Evolutionary conservation across 768 basidiomycete genomes (phyloP).

Genomic region (Boletus rubescentipes): DNA sequence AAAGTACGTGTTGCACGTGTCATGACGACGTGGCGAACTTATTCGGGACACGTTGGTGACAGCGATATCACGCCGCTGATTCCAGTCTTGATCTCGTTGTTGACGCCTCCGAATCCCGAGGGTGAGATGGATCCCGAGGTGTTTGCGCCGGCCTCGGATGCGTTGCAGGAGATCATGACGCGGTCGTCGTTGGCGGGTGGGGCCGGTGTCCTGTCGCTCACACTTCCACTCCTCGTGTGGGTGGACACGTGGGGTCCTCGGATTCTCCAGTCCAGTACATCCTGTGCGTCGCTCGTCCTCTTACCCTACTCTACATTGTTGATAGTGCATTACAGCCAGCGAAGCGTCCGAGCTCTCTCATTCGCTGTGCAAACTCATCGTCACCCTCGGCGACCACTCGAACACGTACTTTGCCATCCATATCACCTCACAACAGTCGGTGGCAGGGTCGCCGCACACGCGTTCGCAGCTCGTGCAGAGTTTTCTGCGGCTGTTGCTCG

Average conservation of each 20-base stretch:
- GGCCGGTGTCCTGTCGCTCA: conserved; percentile 64
- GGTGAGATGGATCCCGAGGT: conserved; percentile 45
- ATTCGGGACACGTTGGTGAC: not conserved
- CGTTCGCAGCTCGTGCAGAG: conserved; percentile 60
- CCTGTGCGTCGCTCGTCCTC: conserved; percentile 30
- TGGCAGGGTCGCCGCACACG: conserved; percentile 37
- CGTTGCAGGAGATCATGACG: conserved; percentile 75
- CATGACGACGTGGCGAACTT: not conserved
- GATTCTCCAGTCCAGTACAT: conserved; percentile 42
- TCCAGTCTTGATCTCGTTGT: conserved; percentile 53
- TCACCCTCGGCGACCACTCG: conserved; percentile 85
- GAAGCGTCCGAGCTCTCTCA: conserved; percentile 56
- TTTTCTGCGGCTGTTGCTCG: conserved; percentile 68
- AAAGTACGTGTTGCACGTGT: conserved; percentile 48
- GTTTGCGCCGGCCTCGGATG: conserved; percentile 67
- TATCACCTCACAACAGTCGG: conserved; percentile 48
- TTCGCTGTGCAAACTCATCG: conserved; percentile 78
- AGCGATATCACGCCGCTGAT: conserved; percentile 76
- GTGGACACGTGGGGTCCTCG: conserved; percentile 50
- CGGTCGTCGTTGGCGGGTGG: conserved; percentile 74
- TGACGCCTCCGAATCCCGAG: conserved; percentile 32
- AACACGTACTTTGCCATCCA: conserved; percentile 71
- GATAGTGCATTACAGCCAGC: conserved; percentile 11
- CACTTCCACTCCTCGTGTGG: conserved; percentile 88
- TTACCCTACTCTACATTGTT: not conserved